Evolutionary conservation across 164 flowering plant species (phyloP), one percentile per base, ranked within the genome.

Genomic region (Saururus chinensis): DNA sequence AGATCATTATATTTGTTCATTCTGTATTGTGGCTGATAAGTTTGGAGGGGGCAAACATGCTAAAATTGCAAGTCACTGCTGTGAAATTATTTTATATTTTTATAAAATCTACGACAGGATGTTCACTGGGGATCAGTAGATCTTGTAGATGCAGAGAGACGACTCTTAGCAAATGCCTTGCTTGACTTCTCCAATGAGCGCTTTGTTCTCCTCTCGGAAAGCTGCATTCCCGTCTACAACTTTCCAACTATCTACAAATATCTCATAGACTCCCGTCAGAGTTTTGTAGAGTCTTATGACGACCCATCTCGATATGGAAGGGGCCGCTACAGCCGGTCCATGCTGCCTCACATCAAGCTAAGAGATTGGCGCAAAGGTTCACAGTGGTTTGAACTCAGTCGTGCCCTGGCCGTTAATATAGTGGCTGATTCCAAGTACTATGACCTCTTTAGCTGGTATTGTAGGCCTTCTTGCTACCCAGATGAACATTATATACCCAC

Each of bases 311-410:
- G 92, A 23, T 82, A 85, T 67, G 97, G 95, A 14, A 87, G 95
- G 42, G 95, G 97, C 11, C 92, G 97, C 25, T 90, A 84, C 73
- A 82, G 74, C 75, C 84, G 87, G 23, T 60, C 69, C 16, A 90
- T 90, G 97, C 68, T 68, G 51, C 97, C 97, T 9, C 70, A 80
- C 26, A 85, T 90, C 62, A 66, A 67, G 57, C 88, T 87, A 24
- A 7, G 19, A 19, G 85, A 90, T n/a, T 90, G 97, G 97, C 78
- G 97, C 26, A 90, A 87, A 80, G 97, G 97, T 22, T 87, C 95
- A 0, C 97, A 90, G 58, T 90, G 97, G 97, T 90, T 90, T 70
- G 97, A 90, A 70, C 59, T 84, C 45, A 71, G 76, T 54, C 83
- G 97, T 4, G 30, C 37, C 5, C 54, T 90, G 51, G 97, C 90